Base-by-base conservation (phyloP, 179 eudicot genomes). In the Sideroxylon spinosum region DNA sequence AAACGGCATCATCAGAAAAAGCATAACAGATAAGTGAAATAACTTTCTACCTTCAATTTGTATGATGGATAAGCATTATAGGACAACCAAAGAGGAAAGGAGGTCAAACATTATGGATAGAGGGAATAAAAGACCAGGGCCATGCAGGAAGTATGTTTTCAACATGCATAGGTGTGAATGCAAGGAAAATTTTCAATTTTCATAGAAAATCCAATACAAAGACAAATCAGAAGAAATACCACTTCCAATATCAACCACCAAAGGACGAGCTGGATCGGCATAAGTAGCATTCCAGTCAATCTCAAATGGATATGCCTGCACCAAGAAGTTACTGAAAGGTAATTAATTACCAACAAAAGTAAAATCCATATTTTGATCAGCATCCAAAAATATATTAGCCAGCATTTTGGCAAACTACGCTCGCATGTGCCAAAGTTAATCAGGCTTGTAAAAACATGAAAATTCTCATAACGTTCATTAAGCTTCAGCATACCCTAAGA, bases 201-300 rank as follows among this genome's bases (percentile, higher is more conserved):
- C 2, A 26, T 57, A 60, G 10, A 63, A 70, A 22, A 32, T 11
- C 22, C 9, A 37, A 77, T 56, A 56, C 55, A 37, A 69, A 17
- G 60, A n/a, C 5, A n/a, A 76, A 68, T 56, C 1, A 44, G 53
- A 12, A 72, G 69, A 78, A 68, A 63, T 91, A 90, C 96, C 98
- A 82, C 98, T 93, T 82, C 98, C 98, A 80, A 94, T 83, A 82
- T 94, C 98, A 82, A 94, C 92, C 32, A 85, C 88, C 81, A 94
- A 79, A 73, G 93, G 90, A 71, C 64, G 89, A 75, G 89, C 44
- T 37, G 93, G 87, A 80, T 90, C 86, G 76, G 68, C 44, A 82
- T 87, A 94, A 28, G 81, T 63, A 50, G 74, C 78, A 76, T 80
- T 77, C 98, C 98, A 94, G 59, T 89, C 83, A 74, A 89, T 82